These are phyloP conservation scores for Debaryomyces coudertii DNA, from an alignment of 1,139 yeast species.

Conservation along the genomic window DNA sequence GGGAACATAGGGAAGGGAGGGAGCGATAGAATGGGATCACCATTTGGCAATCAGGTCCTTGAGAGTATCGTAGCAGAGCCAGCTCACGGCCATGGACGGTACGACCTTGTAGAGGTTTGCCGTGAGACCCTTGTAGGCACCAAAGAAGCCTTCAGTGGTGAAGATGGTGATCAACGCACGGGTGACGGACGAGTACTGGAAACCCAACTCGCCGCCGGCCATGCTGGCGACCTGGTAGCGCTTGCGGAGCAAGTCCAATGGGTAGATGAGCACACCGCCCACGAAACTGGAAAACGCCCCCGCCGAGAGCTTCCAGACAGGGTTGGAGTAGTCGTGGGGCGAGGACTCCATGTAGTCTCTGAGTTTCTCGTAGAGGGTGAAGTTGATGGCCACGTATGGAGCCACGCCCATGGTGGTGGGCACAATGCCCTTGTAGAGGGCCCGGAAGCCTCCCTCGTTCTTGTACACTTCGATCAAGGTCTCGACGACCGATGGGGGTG, in stretches of 20 bases:
- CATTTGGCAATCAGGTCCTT: slow-evolving; percentile 43
- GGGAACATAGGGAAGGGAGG: not conserved
- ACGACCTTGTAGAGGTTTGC: slow-evolving; percentile 90
- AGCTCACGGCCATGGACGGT: slow-evolving; percentile 94
- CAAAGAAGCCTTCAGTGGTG: slow-evolving; percentile 71
- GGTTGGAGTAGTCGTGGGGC: slow-evolving; percentile 42
- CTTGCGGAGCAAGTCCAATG: slow-evolving; percentile 85
- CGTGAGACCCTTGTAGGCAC: slow-evolving; percentile 84
- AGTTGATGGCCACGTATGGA: slow-evolving; percentile 92
- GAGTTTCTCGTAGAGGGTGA: slow-evolving; percentile 82
- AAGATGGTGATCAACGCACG: slow-evolving; percentile 75
- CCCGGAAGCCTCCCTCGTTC: slow-evolving; percentile 80
- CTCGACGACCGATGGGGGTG: slow-evolving; percentile 71
- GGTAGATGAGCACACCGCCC: slow-evolving; percentile 88
- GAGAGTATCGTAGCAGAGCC: slow-evolving; percentile 81
- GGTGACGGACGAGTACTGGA: slow-evolving; percentile 70
- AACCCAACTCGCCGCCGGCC: slow-evolving; percentile 79
- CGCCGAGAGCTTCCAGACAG: slow-evolving; percentile 64
- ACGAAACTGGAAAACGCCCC: slow-evolving; percentile 73
- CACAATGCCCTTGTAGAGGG: slow-evolving; percentile 79
- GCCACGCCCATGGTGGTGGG: slow-evolving; percentile 95
- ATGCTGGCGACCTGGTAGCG: slow-evolving; percentile 89
- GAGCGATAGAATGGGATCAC: slow-evolving; percentile 20
- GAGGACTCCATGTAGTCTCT: slow-evolving; percentile 56
- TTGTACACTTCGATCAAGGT: slow-evolving; percentile 61